Evolutionary conservation across 371 early-diverging fungal genomes (phyloP), one percentile per base, ranked within the genome.

Genomic region (Nosema muscidifuracis): DNA sequence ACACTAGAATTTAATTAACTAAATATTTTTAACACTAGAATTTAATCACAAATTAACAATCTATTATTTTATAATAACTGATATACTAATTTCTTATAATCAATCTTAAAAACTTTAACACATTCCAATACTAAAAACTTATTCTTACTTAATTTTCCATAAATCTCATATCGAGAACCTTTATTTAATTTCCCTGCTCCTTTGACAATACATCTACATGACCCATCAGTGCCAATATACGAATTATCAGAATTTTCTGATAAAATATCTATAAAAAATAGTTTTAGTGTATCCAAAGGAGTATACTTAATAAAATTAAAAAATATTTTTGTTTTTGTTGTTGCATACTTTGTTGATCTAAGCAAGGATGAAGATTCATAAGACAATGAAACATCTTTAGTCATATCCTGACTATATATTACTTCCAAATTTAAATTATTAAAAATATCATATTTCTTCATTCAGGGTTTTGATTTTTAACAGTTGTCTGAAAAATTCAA

Each of bases 81-180:
- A 58, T 58, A 58, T 22, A 58, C 38, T n/a, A 58, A 34, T 34
- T 58, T 36, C 18, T 58, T 58, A 34, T 34, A 58, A 58, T 58
- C 26, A 2, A 58, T 58, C 15, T 30, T 16, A 12, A 22, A 1
- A 16, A 58, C n/a, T 9, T 36, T 30, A 16, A 24, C 13, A 34
- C 12, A 10, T 34, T 34, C 18, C 2, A 58, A 15, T 34, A 18
- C 9, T 36, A 58, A 58, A 58, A n/a, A 34, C 7, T 58, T 58
- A 2, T 10, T 34, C n/a, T 58, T 58, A 3, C 1, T 9, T 34
- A 58, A 18, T 34, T 36, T 58, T 1, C 58, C 58, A n/a, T 58
- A 58, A 2, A 58, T 36, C 7, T 34, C 31, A 18, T 58, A 58
- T 26, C 58, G 30, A 7, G 2, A 33, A 34, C 15, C 15, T 12